These are phyloP conservation scores for Venturia effusa DNA, from an alignment of 2,329 filamentous ascomycete genomes.

Conservation along the genomic window DNA sequence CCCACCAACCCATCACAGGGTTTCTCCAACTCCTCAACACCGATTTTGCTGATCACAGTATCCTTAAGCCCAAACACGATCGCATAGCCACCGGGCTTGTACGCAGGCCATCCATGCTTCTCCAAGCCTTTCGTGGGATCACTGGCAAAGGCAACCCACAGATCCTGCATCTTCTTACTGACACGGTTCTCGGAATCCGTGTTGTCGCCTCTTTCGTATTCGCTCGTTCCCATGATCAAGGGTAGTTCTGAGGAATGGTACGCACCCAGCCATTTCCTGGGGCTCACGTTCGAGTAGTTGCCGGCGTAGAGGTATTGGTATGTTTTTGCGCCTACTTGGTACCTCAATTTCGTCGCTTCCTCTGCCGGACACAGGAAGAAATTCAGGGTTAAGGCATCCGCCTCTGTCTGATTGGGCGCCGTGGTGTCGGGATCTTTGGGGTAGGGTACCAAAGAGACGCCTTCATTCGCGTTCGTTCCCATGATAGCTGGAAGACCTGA, in stretches of 20 bases:
- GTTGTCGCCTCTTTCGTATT: neutral
- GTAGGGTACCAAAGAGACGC: constrained; percentile 23
- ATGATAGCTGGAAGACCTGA: constrained; percentile 23
- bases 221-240: constrained; percentile 10
- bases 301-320: constrained; percentile 29
- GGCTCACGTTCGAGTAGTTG: constrained; percentile 25
- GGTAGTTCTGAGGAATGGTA: constrained; percentile 20
- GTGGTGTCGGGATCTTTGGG: constrained; percentile 12
- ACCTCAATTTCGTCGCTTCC: constrained; percentile 16
- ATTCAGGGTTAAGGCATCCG: constrained; percentile 17
- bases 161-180: constrained; percentile 24
- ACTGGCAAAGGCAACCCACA: constrained; percentile 25
- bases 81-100: constrained; percentile 15
- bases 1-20: constrained; percentile 14
- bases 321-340: constrained; percentile 14
- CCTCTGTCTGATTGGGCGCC: constrained; percentile 17
- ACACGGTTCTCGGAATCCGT: neutral
- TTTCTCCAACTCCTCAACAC: constrained; percentile 16
- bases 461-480: constrained; percentile 25
- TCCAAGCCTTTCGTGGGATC: constrained; percentile 22
- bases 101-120: constrained; percentile 23
- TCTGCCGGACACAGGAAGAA: constrained; percentile 23
- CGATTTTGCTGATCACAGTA: constrained; percentile 16
- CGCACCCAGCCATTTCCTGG: constrained; percentile 24
- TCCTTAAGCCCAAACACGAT: neutral